Percentiles rank a stretch among this genome's conserved stretches.
Conservation (phyloP, 169 alveolate species). For the Cryptosporidium felis region DNA sequence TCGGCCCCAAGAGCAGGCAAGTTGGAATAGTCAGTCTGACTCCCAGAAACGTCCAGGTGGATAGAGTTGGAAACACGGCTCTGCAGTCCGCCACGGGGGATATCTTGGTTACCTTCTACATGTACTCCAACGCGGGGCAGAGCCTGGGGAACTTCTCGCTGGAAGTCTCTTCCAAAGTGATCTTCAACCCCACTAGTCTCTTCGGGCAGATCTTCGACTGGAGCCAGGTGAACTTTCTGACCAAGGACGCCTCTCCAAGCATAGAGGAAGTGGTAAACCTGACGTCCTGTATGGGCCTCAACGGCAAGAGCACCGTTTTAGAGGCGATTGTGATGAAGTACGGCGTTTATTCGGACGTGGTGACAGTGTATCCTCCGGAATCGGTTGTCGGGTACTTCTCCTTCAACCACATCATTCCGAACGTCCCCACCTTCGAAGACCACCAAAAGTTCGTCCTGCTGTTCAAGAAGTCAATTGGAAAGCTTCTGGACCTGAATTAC, state of each 20-base stretch:
- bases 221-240: slow-evolving; percentile 34
- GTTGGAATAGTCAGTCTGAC: slow-evolving; percentile 29
- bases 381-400: slow-evolving; percentile 49
- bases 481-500: not conserved
- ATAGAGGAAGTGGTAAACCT: not conserved
- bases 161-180: slow-evolving; percentile 10
- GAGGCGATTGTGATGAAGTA: slow-evolving; percentile 21
- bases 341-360: slow-evolving; percentile 36
- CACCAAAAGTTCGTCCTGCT: slow-evolving; percentile 22
- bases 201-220: slow-evolving; percentile 52
- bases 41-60: slow-evolving; percentile 43
- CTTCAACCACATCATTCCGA: slow-evolving; percentile 30
- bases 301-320: not conserved
- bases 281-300: slow-evolving; percentile 34
- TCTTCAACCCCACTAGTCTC: slow-evolving; percentile 41
- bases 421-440: slow-evolving; percentile 22
- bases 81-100: slow-evolving; percentile 49
- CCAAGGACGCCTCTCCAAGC: slow-evolving; percentile 7
- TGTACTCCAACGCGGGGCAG: slow-evolving; percentile 11
- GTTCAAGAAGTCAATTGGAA: slow-evolving; percentile 1
- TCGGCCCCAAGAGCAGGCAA: not conserved
- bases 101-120: slow-evolving; percentile 35
- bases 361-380: slow-evolving; percentile 5
- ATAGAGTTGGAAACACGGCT: slow-evolving; percentile 19
- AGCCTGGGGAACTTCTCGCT: slow-evolving; percentile 10